Conservation (phyloP, 768 basidiomycete species). For the Suillus variegatus region DNA sequence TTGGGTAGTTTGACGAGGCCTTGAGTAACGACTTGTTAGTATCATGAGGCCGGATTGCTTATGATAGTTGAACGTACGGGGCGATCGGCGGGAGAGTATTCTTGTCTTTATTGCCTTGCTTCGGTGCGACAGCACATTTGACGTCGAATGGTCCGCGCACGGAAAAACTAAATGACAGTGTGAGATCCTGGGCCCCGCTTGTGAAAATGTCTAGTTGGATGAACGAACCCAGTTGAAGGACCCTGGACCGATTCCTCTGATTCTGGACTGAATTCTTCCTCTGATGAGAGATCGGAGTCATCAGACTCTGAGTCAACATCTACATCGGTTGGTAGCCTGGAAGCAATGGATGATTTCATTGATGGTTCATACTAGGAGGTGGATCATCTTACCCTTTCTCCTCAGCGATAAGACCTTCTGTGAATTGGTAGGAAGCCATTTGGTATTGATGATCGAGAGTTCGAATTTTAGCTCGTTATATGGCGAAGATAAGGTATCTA, state of each 20-base stretch:
- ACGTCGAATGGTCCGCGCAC: background rate
- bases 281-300: background rate
- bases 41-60: background rate
- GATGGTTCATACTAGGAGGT: too few relatives aligned
- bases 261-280: background rate
- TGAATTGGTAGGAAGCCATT: background rate
- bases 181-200: background rate
- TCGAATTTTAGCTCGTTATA: background rate
- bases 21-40: background rate
- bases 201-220: too few relatives aligned
- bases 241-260: background rate
- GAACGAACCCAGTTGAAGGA: background rate
- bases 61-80: background rate
- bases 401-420: background rate
- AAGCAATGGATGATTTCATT: background rate
- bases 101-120: too few relatives aligned
- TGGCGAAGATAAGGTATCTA: too few relatives aligned
- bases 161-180: background rate
- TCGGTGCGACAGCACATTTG: background rate
- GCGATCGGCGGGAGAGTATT: rapidly evolving
- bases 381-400: background rate
- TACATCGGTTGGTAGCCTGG: background rate
- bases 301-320: too few relatives aligned
- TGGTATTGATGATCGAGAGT: background rate
- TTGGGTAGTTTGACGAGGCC: background rate